Evolutionary conservation across 306 rosid genomes (phyloP).

Genomic region (Lathyrus sativus): DNA sequence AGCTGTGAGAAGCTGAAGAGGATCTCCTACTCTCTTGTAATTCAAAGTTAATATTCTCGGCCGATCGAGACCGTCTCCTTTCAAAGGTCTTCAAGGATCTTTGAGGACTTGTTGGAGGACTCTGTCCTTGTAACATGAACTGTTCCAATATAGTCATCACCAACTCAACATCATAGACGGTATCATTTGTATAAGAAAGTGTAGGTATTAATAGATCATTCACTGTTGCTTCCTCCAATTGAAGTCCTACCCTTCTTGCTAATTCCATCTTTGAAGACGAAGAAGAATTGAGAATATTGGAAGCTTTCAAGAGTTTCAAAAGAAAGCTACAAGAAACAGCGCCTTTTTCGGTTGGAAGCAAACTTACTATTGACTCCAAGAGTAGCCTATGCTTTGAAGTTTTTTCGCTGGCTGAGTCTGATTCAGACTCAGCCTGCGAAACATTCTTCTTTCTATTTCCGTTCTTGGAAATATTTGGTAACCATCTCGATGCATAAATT

Average conservation of each 20-base stretch:
- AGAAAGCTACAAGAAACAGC: constrained; percentile 86
- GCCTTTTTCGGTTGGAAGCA: constrained; percentile 87
- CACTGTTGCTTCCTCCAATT: constrained; percentile 81
- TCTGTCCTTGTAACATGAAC: constrained; percentile 79
- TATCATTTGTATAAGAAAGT: constrained; percentile 47
- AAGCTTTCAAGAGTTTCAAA: constrained; percentile 83
- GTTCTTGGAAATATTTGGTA: constrained; percentile 66
- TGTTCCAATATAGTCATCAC: constrained; percentile 77
- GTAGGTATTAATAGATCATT: constrained; percentile 83
- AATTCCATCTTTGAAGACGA: constrained; percentile 79
- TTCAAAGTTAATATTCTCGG: constrained; percentile 84
- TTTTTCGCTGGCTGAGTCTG: constrained; percentile 53
- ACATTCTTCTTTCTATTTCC: constrained; percentile 41
- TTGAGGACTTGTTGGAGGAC: constrained; percentile 90
- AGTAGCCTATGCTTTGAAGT: constrained; percentile 73
- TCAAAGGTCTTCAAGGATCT: constrained; percentile 67
- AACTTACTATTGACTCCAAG: constrained; percentile 84
- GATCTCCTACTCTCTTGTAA: constrained; percentile 95
- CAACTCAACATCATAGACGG: constrained; percentile 73
- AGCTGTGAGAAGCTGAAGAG: constrained; percentile 91
- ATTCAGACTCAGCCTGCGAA: constrained; percentile 51
- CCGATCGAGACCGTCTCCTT: constrained; percentile 90
- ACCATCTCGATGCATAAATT: constrained; percentile 86
- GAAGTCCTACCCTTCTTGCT: constrained; percentile 77
- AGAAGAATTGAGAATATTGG: constrained; percentile 85